Percentiles rank a stretch among this genome's conserved stretches.
Evolutionary conservation across 2,329 filamentous ascomycete genomes (phyloP).

Genomic region (Botryotinia convoluta): DNA sequence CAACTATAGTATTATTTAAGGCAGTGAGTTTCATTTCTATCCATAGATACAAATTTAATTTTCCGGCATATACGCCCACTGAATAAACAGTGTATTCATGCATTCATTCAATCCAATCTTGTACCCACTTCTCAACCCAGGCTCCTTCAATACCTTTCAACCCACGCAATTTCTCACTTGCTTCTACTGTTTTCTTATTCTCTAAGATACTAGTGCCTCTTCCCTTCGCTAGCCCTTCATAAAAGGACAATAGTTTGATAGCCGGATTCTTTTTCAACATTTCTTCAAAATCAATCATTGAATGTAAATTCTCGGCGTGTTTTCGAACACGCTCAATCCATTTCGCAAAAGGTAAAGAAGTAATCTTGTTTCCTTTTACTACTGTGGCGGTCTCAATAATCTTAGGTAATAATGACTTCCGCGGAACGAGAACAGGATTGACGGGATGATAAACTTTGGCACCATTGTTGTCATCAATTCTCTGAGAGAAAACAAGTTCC

Average conservation of each 20-base stretch:
- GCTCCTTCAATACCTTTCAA: neutral
- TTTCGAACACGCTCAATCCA: constrained; percentile 3
- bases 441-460: neutral
- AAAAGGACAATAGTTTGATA: neutral
- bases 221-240: neutral
- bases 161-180: neutral
- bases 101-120: neutral
- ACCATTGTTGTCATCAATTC: neutral
- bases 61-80: too few relatives aligned
- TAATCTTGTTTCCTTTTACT: neutral
- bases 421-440: neutral
- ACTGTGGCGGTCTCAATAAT: neutral
- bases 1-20: too few relatives aligned
- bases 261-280: neutral
- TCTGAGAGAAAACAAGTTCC: neutral
- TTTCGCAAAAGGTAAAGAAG: neutral
- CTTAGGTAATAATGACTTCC: neutral
- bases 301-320: neutral
- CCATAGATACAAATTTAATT: too few relatives aligned
- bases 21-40: too few relatives aligned
- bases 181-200: neutral
- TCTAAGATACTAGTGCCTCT: neutral
- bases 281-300: neutral
- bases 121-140: neutral
- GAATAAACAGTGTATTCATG: too few relatives aligned